A percentile compares a stretch with the other conserved stretches of the same genome.
Conservation (phyloP, 306 rosid genomes). For the Cicer chorassanicum region DNA sequence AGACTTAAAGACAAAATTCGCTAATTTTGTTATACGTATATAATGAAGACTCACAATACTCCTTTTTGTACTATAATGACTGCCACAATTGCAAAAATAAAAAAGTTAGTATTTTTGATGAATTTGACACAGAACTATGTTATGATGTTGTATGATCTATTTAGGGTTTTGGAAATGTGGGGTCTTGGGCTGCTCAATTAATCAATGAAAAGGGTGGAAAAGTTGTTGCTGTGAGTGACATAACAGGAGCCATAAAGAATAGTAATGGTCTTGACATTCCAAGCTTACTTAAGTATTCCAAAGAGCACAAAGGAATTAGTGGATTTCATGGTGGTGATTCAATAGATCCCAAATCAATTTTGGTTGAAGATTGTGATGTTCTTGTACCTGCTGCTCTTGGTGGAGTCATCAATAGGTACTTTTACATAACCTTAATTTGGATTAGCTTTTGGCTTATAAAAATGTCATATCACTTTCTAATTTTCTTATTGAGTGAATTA, state of each 20-base stretch:
- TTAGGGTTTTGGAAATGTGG: constrained; percentile 96
- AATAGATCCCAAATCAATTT: constrained; percentile 62
- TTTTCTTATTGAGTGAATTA: rapidly evolving
- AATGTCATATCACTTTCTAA: neutral
- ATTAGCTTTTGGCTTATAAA: neutral
- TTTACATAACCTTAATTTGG: neutral
- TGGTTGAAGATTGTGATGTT: constrained; percentile 83
- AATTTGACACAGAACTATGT: neutral
- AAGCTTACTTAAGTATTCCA: constrained; percentile 66
- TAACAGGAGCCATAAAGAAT: constrained; percentile 82
- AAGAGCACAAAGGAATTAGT: constrained; percentile 61
- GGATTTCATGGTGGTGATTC: constrained; percentile 76
- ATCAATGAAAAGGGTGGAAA: constrained; percentile 82
- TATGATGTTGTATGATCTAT: neutral
- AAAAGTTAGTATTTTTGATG: neutral
- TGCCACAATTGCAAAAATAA: no score
- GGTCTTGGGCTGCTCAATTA: constrained; percentile 91
- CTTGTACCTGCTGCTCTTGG: constrained; percentile 97
- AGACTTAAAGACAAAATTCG: no score
- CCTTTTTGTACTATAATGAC: no score
- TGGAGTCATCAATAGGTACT: constrained; percentile 89
- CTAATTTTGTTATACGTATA: no score
- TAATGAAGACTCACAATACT: no score
- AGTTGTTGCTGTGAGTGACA: constrained; percentile 88
- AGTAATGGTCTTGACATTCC: constrained; percentile 76